Base-by-base conservation (phyloP, 345 rosid species). In the Pistacia integerrima region DNA sequence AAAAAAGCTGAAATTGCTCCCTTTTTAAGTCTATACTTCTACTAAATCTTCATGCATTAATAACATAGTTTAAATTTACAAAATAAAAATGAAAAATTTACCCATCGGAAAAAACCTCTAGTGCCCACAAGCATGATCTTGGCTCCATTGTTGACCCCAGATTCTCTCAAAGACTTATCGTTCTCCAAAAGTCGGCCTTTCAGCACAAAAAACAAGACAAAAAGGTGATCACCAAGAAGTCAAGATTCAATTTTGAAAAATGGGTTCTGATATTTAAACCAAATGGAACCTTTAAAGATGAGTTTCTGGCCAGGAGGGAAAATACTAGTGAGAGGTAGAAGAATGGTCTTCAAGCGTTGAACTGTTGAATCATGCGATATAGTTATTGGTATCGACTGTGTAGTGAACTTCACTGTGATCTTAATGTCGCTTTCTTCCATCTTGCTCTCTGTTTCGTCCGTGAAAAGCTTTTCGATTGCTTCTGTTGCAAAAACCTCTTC, bases 221-320 rank as follows among this genome's bases (percentile, higher is more conserved):
- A 22, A 51, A 41, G 8, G 46, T 51, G 36, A 36, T 57, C 70
- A 41, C 9, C 41, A n/a, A 25, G 3, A 64, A 73, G 46, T 41
- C 18, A 73, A 49, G 51, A 51, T 30, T 28, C 13, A 74, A n/a
- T 17, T 28, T 28, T 73, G 22, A 48, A 61, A 46, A 1, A 28
- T 49, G 71, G 71, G 71, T 51, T 2, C 25, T 68, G 58, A 73
- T 73, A 38, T 61, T 60, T 25, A 5, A 9, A 17, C 25, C 5
- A 25, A 73, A 64, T 2, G 46, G 16, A 46, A 94, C 97, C 98
- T 87, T 90, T 93, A 77, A 77, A 91, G 78, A 94, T 94, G 86
- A 94, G 92, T 85, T 92, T 93, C 78, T 91, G 99, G 46, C 97
- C 98, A 16, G 97, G 97, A 54, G 98, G 91, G 76, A 95, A 98